Evolutionary conservation across 2,329 filamentous ascomycete genomes (phyloP).

Genomic region (Thielaviopsis ethacetica): DNA sequence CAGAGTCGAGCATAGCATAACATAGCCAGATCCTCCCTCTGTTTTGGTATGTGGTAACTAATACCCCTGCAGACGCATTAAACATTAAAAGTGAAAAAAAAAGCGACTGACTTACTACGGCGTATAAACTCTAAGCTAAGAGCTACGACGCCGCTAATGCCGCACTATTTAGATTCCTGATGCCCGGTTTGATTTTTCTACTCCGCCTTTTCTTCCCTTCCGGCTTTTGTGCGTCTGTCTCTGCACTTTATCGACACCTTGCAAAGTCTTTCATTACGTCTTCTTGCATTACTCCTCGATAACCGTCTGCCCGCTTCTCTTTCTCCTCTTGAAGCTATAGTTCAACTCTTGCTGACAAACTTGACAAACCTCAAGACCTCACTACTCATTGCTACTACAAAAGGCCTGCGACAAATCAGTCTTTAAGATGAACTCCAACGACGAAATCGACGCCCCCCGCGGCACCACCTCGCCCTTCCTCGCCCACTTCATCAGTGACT

Average conservation of each 20-base stretch:
- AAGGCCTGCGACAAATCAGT: not conserved
- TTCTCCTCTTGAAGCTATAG: not conserved
- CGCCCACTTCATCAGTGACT: conserved; percentile 38
- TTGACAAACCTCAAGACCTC: not conserved
- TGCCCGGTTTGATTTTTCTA: not conserved
- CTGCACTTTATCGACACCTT: not conserved
- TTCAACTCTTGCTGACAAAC: not conserved
- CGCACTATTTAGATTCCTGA: not conserved
- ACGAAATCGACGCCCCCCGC: not conserved
- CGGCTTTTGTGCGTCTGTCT: not conserved
- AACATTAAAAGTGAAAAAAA: too few relatives aligned
- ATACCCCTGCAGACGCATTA: too few relatives aligned
- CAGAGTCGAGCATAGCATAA: too few relatives aligned
- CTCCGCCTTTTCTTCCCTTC: not conserved
- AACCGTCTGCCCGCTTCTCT: not conserved
- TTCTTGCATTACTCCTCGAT: not conserved
- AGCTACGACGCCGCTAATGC: too few relatives aligned
- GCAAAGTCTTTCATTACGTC: not conserved
- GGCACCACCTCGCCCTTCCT: conserved; percentile 15
- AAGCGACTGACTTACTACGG: too few relatives aligned
- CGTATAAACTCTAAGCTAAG: too few relatives aligned
- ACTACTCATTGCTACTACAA: not conserved
- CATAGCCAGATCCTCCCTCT: too few relatives aligned
- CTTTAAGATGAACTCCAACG: not conserved
- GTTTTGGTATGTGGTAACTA: too few relatives aligned